A percentile compares a stretch with the other conserved stretches of the same genome.
These are phyloP conservation scores for Geosmithia morbida DNA, from an alignment of 2,329 filamentous ascomycete genomes.

Conservation along the genomic window DNA sequence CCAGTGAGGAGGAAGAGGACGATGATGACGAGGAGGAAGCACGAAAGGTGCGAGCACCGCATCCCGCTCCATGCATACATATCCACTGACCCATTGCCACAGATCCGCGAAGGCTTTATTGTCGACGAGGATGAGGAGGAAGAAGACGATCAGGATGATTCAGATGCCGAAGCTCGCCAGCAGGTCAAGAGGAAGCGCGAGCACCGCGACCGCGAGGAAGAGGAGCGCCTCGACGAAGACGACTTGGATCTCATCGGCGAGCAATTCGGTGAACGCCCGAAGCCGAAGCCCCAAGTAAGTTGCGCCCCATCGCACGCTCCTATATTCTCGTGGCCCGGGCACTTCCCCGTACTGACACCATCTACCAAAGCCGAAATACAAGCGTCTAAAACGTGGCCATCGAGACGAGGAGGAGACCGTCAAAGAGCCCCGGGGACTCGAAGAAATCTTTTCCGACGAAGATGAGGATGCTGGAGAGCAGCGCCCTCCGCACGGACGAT, in stretches of 20 bases:
- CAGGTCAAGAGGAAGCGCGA: constrained; percentile 61
- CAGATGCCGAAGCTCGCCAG: constrained; percentile 36
- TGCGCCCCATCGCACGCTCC: background rate
- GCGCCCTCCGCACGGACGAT: constrained; percentile 29
- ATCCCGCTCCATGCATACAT: background rate
- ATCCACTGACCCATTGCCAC: constrained; percentile 3
- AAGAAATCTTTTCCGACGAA: constrained; percentile 92
- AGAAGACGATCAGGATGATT: constrained; percentile 42
- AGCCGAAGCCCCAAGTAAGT: constrained; percentile 54
- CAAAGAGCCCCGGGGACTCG: constrained; percentile 56
- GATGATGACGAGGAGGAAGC: constrained; percentile 83
- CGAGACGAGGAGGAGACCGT: constrained; percentile 56
- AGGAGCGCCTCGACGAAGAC: constrained; percentile 87
- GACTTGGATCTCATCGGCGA: constrained; percentile 92
- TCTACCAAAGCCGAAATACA: constrained; percentile 64
- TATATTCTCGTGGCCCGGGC: background rate
- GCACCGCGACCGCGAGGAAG: constrained; percentile 60
- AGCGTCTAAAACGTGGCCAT: constrained; percentile 87
- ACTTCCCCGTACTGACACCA: background rate
- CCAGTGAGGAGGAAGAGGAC: constrained; percentile 83
- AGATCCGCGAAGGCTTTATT: constrained; percentile 93
- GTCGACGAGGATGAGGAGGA: constrained; percentile 82
- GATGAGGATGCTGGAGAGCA: constrained; percentile 59
- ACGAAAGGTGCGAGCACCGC: constrained; percentile 38
- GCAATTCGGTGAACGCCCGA: constrained; percentile 48